These are phyloP conservation scores for Phytophthora fragariaefolia DNA, from an alignment of 352 stramenopile genomes.

Conservation along the genomic window DNA sequence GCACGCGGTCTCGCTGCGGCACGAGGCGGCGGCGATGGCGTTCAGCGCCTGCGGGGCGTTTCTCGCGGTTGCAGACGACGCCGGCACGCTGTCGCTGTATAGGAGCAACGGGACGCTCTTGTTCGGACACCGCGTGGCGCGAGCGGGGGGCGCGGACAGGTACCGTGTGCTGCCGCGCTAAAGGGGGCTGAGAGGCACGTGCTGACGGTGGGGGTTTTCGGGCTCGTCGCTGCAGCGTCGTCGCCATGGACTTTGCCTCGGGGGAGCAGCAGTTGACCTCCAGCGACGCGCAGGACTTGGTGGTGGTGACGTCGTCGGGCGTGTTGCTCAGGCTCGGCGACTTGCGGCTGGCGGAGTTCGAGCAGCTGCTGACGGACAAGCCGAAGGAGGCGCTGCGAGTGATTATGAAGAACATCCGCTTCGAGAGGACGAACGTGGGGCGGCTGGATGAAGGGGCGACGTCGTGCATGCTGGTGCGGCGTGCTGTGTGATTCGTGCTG, in stretches of 20 bases:
- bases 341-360: conserved; percentile 39
- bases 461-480: conserved; percentile 39
- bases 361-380: conserved; percentile 29
- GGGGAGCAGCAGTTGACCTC: conserved; percentile 4
- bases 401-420: conserved; percentile 37
- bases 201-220: neutral
- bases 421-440: conserved; percentile 25
- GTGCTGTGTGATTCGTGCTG: conserved; percentile 3
- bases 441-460: conserved; percentile 12
- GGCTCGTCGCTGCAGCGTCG: conserved; percentile 3
- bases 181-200: neutral
- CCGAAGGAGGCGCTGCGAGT: conserved; percentile 20
- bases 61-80: conserved; percentile 39
- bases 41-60: conserved; percentile 47
- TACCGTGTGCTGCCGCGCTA: neutral
- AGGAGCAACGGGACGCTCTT: conserved; percentile 33
- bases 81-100: conserved; percentile 39
- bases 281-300: conserved; percentile 29
- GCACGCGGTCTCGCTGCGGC: conserved; percentile 13
- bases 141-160: conserved; percentile 15
- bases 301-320: conserved; percentile 38
- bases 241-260: conserved; percentile 26
- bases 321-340: conserved; percentile 30
- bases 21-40: conserved; percentile 33
- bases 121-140: conserved; percentile 21